Percentiles rank a stretch among this genome's conserved stretches.
These are phyloP conservation scores for Pseudogymnoascus sp. DNA, from an alignment of 2,329 filamentous ascomycete species.

Conservation along the genomic window DNA sequence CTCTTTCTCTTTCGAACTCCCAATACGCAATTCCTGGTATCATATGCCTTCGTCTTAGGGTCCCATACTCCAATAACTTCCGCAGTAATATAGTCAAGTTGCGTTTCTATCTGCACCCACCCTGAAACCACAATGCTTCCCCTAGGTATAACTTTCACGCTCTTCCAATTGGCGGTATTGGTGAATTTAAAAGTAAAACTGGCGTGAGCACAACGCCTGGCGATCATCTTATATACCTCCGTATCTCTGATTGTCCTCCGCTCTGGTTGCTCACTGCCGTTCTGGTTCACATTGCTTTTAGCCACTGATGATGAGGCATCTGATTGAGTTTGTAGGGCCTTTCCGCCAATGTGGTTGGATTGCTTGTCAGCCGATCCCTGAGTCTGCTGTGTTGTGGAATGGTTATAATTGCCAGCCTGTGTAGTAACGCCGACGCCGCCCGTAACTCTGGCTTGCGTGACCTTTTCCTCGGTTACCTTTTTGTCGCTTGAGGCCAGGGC, in stretches of 20 bases:
- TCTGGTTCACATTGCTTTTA: slow-evolving; percentile 10
- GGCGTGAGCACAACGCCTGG: slow-evolving; percentile 21
- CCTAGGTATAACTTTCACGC: slow-evolving; percentile 38
- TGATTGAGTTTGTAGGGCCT: slow-evolving; percentile 11
- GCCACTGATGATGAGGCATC: slow-evolving; percentile 6
- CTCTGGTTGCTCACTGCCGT: slow-evolving; percentile 1
- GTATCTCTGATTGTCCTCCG: slow-evolving; percentile 9
- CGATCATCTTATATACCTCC: slow-evolving; percentile 13
- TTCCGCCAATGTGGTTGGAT: background rate
- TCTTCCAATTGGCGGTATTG: slow-evolving; percentile 39
- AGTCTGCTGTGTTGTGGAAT: background rate
- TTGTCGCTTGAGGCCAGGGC: background rate
- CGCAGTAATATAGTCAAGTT: slow-evolving; percentile 40
- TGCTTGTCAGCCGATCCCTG: background rate
- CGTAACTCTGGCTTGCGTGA: background rate
- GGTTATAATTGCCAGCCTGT: background rate
- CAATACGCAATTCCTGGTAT: slow-evolving; percentile 21
- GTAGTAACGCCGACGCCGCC: background rate
- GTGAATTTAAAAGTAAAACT: slow-evolving; percentile 24
- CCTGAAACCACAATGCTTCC: slow-evolving; percentile 49
- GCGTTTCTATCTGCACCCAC: slow-evolving; percentile 45
- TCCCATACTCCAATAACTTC: slow-evolving; percentile 50
- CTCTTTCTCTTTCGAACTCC: background rate
- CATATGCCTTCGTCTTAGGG: slow-evolving; percentile 41
- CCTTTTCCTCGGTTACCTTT: background rate